Conservation (phyloP, 306 rosid genomes). For the Carpinus viminea region DNA sequence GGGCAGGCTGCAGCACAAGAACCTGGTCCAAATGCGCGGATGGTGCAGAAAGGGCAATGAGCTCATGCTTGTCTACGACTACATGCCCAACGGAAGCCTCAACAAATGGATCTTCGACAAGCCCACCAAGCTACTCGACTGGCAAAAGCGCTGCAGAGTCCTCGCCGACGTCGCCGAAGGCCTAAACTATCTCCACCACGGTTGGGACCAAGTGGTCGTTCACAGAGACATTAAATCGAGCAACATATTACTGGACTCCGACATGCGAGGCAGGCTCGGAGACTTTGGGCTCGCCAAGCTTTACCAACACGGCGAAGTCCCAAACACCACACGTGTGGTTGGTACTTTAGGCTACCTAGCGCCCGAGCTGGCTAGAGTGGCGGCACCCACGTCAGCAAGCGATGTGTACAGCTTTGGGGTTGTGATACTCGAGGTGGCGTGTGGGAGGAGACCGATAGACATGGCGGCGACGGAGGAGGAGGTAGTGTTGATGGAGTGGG, state of each 20-base stretch:
- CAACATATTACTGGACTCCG: constrained; percentile 68
- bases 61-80: constrained; percentile 83
- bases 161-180: constrained; percentile 89
- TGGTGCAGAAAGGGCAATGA: constrained; percentile 81
- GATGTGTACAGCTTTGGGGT: constrained; percentile 87
- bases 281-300: constrained; percentile 92
- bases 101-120: constrained; percentile 70
- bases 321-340: constrained; percentile 80
- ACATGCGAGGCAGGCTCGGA: constrained; percentile 80
- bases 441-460: constrained; percentile 79
- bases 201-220: constrained; percentile 88
- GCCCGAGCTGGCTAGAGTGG: constrained; percentile 67
- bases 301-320: constrained; percentile 81
- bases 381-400: constrained; percentile 73
- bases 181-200: constrained; percentile 76
- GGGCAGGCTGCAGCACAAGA: constrained; percentile 92
- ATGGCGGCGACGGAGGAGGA: constrained; percentile 59
- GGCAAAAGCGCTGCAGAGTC: constrained; percentile 63
- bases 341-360: constrained; percentile 92
- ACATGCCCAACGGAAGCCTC: constrained; percentile 86
- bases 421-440: constrained; percentile 84
- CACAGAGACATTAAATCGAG: constrained; percentile 87
- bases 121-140: constrained; percentile 45
- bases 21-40: constrained; percentile 83
- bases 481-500: constrained; percentile 80